These are phyloP conservation scores for Notholithocarpus densiflorus DNA, from an alignment of 306 rosid species.

Conservation along the genomic window DNA sequence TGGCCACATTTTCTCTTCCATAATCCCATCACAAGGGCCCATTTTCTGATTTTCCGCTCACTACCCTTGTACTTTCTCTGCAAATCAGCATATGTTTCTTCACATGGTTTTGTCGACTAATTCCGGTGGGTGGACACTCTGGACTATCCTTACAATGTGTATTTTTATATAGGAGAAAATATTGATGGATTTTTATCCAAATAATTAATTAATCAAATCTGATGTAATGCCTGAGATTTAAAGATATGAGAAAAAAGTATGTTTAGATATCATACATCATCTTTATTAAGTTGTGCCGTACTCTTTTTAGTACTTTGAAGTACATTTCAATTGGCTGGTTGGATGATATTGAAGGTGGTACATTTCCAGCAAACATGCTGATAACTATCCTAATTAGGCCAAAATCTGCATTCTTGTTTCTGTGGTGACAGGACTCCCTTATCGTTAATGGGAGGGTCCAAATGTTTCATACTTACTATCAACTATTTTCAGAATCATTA, in stretches of 20 bases:
- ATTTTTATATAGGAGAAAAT: neutral
- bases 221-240: neutral
- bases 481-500: neutral
- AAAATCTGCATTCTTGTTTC: neutral
- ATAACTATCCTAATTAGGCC: neutral
- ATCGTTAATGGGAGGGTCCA: too few species aligned
- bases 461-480: neutral
- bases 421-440: neutral
- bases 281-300: conserved; percentile 9
- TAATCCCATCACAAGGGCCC: conserved; percentile 38
- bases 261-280: neutral
- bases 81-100: conserved; percentile 27
- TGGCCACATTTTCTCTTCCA: conserved; percentile 31
- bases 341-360: neutral
- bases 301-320: conserved; percentile 3
- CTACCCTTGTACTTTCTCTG: conserved; percentile 1
- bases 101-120: conserved; percentile 53
- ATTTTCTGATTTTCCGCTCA: neutral
- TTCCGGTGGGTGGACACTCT: conserved; percentile 36
- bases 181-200: neutral
- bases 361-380: neutral
- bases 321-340: neutral
- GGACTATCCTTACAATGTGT: neutral
- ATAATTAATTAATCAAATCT: neutral
- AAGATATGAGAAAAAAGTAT: neutral